These are phyloP conservation scores for Penicillium verrucosum DNA, from an alignment of 2,329 filamentous ascomycete species.

Conservation along the genomic window DNA sequence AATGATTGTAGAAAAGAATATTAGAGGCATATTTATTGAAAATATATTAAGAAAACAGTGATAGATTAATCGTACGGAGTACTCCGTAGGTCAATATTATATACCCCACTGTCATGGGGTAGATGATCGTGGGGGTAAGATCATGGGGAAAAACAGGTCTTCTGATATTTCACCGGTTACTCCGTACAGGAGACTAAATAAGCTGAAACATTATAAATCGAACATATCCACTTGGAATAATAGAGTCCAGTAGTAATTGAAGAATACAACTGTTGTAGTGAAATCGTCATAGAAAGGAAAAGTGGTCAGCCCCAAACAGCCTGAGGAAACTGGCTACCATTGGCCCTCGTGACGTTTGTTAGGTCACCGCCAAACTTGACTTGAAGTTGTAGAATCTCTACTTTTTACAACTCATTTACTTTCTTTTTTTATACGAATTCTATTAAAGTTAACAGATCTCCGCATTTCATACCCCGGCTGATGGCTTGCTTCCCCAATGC, in stretches of 20 bases:
- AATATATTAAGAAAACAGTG: not conserved
- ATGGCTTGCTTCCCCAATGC: constrained; percentile 26
- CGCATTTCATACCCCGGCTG: constrained; percentile 12
- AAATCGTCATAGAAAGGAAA: not conserved
- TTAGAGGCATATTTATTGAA: not conserved
- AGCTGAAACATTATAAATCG: not conserved
- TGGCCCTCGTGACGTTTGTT: constrained; percentile 25
- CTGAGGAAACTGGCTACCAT: constrained; percentile 11
- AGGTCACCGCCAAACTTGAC: constrained; percentile 16
- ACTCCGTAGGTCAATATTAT: not conserved
- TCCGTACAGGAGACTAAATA: not conserved
- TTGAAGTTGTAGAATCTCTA: not conserved
- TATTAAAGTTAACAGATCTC: not conserved
- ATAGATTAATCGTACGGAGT: not conserved
- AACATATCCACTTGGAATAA: not conserved
- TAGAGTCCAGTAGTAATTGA: not conserved
- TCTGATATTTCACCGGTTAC: not conserved
- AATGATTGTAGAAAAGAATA: not conserved
- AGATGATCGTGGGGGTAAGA: constrained; percentile 18
- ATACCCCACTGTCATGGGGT: constrained; percentile 2
- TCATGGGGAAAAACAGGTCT: constrained; percentile 6
- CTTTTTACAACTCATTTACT: not conserved
- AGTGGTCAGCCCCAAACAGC: not conserved
- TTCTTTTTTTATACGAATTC: not conserved
- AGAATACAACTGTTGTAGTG: not conserved